phyloP scores from a whole-genome alignment of 208 protist genomes.

The Trypanosoma conorhini region DNA sequence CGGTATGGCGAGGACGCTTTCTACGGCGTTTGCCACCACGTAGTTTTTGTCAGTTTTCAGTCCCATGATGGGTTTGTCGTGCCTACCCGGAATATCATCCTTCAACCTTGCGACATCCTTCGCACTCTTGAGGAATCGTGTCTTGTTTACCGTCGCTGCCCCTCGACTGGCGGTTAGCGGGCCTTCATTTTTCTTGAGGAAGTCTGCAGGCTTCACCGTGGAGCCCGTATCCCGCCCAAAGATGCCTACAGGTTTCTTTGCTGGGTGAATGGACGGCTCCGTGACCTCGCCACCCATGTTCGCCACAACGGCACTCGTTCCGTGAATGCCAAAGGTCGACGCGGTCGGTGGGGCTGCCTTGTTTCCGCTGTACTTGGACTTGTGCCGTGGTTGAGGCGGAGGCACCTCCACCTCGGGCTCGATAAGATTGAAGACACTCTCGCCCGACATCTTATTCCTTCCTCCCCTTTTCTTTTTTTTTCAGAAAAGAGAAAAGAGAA shows the following conservation, averaged over 20 bases:
- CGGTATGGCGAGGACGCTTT: conserved; percentile 88
- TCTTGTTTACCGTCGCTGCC: conserved; percentile 67
- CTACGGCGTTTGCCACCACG: conserved; percentile 94
- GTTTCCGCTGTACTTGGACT: conserved; percentile 39
- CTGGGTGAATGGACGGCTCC: conserved; percentile 75
- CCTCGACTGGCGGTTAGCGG: conserved; percentile 74
- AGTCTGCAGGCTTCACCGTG: conserved; percentile 63
- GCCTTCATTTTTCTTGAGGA: conserved; percentile 81
- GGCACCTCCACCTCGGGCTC: conserved; percentile 25
- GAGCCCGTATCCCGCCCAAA: conserved; percentile 75
- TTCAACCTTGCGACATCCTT: conserved; percentile 59
- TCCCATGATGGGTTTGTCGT: conserved; percentile 93
- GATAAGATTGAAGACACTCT: conserved; percentile 86
- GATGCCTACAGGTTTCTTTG: conserved; percentile 73
- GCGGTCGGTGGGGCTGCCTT: conserved; percentile 72
- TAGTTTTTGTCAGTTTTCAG: conserved; percentile 95
- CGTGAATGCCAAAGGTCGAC: conserved; percentile 87
- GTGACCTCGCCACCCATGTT: conserved; percentile 82
- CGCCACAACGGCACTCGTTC: conserved; percentile 80
- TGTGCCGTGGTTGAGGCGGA: conserved; percentile 17
- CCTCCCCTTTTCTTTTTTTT: background rate
- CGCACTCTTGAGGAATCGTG: conserved; percentile 71
- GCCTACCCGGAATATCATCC: conserved; percentile 63
- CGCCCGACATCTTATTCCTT: conserved; percentile 70
- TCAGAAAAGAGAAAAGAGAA: conserved; percentile 15